Evolutionary conservation across 176 grass and related monocot genomes (phyloP).

Genomic region (Chloris gayana): DNA sequence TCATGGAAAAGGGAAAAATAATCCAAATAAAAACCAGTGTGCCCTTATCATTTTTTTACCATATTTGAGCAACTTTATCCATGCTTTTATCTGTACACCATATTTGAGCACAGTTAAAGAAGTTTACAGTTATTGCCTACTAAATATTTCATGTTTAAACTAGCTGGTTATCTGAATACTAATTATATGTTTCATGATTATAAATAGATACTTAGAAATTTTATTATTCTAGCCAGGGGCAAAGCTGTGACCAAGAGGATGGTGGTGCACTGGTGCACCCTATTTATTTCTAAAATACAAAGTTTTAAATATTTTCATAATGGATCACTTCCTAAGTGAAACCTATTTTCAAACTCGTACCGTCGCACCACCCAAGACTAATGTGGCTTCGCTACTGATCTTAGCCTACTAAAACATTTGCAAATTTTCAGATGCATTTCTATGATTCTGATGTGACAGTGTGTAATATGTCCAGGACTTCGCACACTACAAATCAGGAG

Average conservation of each 20-base stretch:
- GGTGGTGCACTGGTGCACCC: neutral
- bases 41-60: neutral
- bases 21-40: neutral
- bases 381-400: neutral
- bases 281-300: neutral
- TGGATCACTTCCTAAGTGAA: neutral
- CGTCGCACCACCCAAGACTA: neutral
- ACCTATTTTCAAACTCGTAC: neutral
- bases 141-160: neutral
- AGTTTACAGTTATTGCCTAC: neutral
- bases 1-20: neutral
- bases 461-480: conserved; percentile 63
- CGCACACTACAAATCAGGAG: conserved; percentile 96
- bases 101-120: neutral
- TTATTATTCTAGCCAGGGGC: neutral
- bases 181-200: neutral
- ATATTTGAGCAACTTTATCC: too few species aligned
- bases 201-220: neutral
- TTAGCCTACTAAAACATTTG: neutral
- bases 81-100: neutral
- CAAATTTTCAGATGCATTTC: neutral
- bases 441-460: conserved; percentile 28
- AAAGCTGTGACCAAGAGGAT: neutral
- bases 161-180: neutral
- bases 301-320: neutral